These are phyloP conservation scores for Arbutus unedo DNA, from an alignment of 148 eudicot genomes.

Conservation along the genomic window DNA sequence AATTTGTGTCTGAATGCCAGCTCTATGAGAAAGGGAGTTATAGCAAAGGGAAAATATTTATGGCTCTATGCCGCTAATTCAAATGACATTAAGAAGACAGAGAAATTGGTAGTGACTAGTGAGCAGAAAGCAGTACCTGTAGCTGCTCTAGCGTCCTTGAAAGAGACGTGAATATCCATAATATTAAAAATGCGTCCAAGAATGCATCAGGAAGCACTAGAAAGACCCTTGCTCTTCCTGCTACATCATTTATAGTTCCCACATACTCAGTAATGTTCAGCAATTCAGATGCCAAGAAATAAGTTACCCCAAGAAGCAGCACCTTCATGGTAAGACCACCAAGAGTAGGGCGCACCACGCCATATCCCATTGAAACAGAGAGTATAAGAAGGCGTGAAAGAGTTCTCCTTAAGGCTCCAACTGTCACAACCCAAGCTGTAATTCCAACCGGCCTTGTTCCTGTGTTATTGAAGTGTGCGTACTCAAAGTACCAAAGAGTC, in stretches of 20 bases:
- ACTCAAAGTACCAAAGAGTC: constrained; percentile 90
- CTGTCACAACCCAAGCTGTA: constrained; percentile 85
- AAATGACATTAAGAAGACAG: background rate
- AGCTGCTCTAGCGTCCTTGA: constrained; percentile 91
- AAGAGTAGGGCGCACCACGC: constrained; percentile 97
- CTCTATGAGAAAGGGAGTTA: background rate
- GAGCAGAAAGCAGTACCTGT: constrained; percentile 50
- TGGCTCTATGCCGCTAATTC: background rate
- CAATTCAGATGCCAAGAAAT: constrained; percentile 82
- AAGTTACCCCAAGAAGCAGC: constrained; percentile 80
- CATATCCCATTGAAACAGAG: constrained; percentile 93
- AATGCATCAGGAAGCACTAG: constrained; percentile 83
- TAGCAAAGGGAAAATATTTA: background rate
- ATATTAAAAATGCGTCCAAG: constrained; percentile 79
- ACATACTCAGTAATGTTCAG: constrained; percentile 85
- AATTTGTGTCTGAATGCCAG: background rate
- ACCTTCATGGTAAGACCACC: constrained; percentile 94
- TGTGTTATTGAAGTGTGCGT: constrained; percentile 75
- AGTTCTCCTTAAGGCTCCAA: constrained; percentile 84
- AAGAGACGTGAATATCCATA: constrained; percentile 96
- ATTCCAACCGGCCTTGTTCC: constrained; percentile 77
- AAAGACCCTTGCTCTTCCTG: constrained; percentile 87
- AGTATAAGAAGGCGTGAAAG: constrained; percentile 84
- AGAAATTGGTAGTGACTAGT: background rate
- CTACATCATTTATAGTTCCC: constrained; percentile 83